Conservation (phyloP, 768 basidiomycete species). For the Exidia glandulosa region DNA sequence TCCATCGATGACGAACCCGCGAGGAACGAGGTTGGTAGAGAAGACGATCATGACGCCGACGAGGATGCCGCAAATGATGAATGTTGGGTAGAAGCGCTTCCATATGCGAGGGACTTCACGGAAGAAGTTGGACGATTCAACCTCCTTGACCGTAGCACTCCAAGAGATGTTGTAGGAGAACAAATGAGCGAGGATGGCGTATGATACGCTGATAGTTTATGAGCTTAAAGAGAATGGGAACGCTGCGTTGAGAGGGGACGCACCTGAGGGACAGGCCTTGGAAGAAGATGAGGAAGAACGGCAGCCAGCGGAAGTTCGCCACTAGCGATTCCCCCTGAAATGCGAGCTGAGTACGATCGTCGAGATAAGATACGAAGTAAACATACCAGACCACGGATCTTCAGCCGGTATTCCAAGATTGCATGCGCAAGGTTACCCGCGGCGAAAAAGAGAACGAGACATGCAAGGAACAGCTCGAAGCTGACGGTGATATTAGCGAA, state of each 20-base stretch:
- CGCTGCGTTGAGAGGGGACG: not conserved
- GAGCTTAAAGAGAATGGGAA: constrained; percentile 25
- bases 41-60: constrained; percentile 50
- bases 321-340: not conserved
- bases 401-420: constrained; percentile 10
- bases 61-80: constrained; percentile 45
- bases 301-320: not conserved
- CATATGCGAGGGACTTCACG: constrained; percentile 78
- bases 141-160: constrained; percentile 76
- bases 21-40: constrained; percentile 40
- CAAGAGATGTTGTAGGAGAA: constrained; percentile 70
- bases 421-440: constrained; percentile 11
- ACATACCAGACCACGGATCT: constrained; percentile 7
- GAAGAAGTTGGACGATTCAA: constrained; percentile 84
- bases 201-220: constrained; percentile 9
- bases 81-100: constrained; percentile 62
- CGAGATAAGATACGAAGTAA: constrained; percentile 14
- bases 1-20: constrained; percentile 51
- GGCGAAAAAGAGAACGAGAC: constrained; percentile 13
- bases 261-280: constrained; percentile 2
- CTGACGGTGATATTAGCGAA: not conserved
- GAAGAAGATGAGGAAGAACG: constrained; percentile 21
- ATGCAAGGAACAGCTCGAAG: constrained; percentile 9
- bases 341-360: constrained; percentile 1
- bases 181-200: constrained; percentile 52